Percentiles rank a stretch among this genome's conserved stretches.
Conservation (phyloP, 495 filamentous ascomycete species). For the Trypethelium eluteriae region DNA sequence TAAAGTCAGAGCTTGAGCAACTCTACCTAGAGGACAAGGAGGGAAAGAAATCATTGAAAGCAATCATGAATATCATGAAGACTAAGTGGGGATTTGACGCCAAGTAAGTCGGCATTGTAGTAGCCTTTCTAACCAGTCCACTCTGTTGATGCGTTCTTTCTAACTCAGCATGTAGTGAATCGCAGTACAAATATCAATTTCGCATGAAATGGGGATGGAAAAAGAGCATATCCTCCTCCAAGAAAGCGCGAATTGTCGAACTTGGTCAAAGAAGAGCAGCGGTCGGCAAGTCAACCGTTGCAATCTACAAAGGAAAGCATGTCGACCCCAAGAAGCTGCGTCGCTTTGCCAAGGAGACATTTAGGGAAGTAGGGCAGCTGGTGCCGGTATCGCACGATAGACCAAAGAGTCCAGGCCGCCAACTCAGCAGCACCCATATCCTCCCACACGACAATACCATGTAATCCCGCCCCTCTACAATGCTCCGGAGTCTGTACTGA, state of each 20-base stretch:
- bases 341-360: slow-evolving; percentile 31
- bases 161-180: slow-evolving; percentile 25
- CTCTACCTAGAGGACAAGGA: slow-evolving; percentile 34
- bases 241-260: slow-evolving; percentile 25
- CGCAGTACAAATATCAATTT: slow-evolving; percentile 40
- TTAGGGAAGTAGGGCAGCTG: slow-evolving; percentile 16
- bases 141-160: not conserved
- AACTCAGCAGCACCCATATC: too few relatives aligned
- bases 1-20: slow-evolving; percentile 34
- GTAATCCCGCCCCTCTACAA: slow-evolving; percentile 11
- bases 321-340: slow-evolving; percentile 35
- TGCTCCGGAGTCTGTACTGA: not conserved
- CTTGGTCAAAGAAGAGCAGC: slow-evolving; percentile 25
- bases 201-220: slow-evolving; percentile 39
- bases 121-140: not conserved
- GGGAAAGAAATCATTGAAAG: slow-evolving; percentile 19
- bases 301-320: slow-evolving; percentile 22
- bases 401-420: not conserved
- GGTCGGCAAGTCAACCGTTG: slow-evolving; percentile 27
- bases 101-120: slow-evolving; percentile 27
- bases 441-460: not conserved
- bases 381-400: not conserved
- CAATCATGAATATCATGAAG: slow-evolving; percentile 33
- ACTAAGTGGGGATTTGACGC: slow-evolving; percentile 33
- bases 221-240: slow-evolving; percentile 29